These are phyloP conservation scores for Austroboletus festivus DNA, from an alignment of 768 basidiomycete species.

Conservation along the genomic window DNA sequence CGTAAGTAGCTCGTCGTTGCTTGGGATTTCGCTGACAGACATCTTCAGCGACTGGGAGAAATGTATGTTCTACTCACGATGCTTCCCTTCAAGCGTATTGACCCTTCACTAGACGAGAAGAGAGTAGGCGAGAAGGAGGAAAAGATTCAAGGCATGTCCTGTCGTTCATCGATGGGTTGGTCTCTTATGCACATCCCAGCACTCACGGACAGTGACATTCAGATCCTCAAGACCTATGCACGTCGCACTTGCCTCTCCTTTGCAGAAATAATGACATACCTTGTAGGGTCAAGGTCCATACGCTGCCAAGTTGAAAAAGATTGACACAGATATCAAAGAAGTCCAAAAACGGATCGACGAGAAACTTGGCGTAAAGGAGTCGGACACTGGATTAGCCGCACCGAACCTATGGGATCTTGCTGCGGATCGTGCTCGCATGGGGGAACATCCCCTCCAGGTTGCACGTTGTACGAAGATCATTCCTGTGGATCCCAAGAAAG, in stretches of 20 bases:
- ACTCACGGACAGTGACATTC: slow-evolving; percentile 97
- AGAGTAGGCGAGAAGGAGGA: slow-evolving; percentile 83
- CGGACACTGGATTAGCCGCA: slow-evolving; percentile 93
- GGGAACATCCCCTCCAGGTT: slow-evolving; percentile 92
- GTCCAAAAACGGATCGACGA: slow-evolving; percentile 97
- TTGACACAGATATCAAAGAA: slow-evolving; percentile 90
- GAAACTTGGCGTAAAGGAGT: slow-evolving; percentile 97
- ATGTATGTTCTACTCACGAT: slow-evolving; percentile 54
- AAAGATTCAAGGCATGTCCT: slow-evolving; percentile 77
- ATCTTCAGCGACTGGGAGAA: slow-evolving; percentile 94
- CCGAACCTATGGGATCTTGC: slow-evolving; percentile 97
- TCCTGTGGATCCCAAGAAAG: slow-evolving; percentile 69
- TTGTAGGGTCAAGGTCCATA: slow-evolving; percentile 96
- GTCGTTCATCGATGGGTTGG: neutral
- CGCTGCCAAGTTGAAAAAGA: slow-evolving; percentile 80
- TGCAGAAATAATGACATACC: neutral
- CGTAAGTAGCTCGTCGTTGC: slow-evolving; percentile 61
- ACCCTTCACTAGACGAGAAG: slow-evolving; percentile 64
- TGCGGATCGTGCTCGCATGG: slow-evolving; percentile 89
- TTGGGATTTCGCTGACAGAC: slow-evolving; percentile 6
- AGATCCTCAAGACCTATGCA: slow-evolving; percentile 98
- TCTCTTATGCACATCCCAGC: slow-evolving; percentile 43
- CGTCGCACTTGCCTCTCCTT: slow-evolving; percentile 22
- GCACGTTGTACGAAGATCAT: slow-evolving; percentile 99
- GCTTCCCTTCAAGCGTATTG: slow-evolving; percentile 5